phyloP scores from a whole-genome alignment of 352 stramenopile genomes.

The Stephanocyclus meneghinianus region DNA sequence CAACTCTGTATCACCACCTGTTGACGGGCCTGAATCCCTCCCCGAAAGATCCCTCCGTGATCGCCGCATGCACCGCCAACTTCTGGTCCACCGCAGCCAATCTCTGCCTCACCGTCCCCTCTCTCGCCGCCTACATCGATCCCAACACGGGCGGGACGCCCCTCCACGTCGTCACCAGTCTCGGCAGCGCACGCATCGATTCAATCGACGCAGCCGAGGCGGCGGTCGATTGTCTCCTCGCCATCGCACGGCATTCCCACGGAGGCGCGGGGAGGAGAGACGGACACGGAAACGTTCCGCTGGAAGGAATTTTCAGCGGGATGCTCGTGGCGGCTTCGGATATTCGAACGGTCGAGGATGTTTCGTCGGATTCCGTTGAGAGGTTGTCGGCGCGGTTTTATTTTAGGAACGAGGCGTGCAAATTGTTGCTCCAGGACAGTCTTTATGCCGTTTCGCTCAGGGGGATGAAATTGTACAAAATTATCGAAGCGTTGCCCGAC shows the following conservation, averaged over 20 bases:
- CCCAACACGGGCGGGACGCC: conserved; percentile 53
- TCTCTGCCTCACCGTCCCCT: conserved; percentile 31
- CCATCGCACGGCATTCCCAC: conserved; percentile 9
- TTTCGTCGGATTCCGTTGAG: background rate
- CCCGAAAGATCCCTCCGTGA: background rate
- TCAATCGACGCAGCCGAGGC: conserved; percentile 6
- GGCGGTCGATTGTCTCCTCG: conserved; percentile 12
- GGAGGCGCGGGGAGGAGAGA: conserved; percentile 8
- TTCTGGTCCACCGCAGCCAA: conserved; percentile 48
- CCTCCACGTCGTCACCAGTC: conserved; percentile 60
- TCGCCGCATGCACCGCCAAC: conserved; percentile 6
- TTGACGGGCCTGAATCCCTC: conserved; percentile 15
- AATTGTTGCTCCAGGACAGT: background rate
- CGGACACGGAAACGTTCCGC: conserved; percentile 21
- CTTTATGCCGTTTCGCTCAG: background rate
- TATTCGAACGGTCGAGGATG: background rate
- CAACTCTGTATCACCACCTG: conserved; percentile 22
- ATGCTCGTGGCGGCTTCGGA: background rate
- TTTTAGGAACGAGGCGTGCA: conserved; percentile 23
- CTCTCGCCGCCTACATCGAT: conserved; percentile 39
- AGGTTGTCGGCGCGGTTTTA: conserved; percentile 7
- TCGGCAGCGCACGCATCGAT: conserved; percentile 27
- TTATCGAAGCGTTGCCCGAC: conserved; percentile 64
- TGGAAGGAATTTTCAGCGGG: conserved; percentile 33
- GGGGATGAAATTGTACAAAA: conserved; percentile 54